Conservation (phyloP, 306 rosid genomes). For the Lotus japonicus region DNA sequence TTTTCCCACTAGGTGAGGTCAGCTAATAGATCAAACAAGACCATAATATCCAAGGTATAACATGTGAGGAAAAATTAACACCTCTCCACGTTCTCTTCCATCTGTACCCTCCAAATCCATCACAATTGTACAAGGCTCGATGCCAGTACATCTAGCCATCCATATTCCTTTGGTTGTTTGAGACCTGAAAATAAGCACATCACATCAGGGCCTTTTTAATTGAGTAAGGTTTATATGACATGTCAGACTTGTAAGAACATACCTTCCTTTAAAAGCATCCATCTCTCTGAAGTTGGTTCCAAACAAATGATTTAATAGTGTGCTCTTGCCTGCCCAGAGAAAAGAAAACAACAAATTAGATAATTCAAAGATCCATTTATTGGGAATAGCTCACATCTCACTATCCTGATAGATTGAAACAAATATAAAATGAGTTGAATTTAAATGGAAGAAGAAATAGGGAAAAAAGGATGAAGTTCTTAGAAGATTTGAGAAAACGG, state of each 20-base stretch:
- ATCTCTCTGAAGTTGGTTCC: constrained; percentile 87
- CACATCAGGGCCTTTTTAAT: neutral
- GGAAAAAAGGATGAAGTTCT: neutral
- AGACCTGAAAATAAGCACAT: constrained; percentile 57
- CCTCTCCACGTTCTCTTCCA: constrained; percentile 99
- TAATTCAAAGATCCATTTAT: neutral
- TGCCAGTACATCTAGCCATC: constrained; percentile 85
- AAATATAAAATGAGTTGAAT: constrained; percentile 2
- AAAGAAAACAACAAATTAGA: constrained; percentile 8
- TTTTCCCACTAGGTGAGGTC: neutral
- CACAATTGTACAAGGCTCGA: constrained; percentile 90
- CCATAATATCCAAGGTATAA: neutral
- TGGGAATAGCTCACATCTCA: neutral
- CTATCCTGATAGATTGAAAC: neutral
- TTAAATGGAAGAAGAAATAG: constrained; percentile 5
- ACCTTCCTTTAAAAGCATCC: constrained; percentile 98
- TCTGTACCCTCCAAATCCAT: constrained; percentile 99
- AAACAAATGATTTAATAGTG: constrained; percentile 74
- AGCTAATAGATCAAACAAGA: neutral
- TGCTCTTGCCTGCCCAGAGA: constrained; percentile 81
- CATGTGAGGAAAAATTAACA: constrained; percentile 18
- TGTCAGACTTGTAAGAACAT: constrained; percentile 26
- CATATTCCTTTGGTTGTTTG: constrained; percentile 99
- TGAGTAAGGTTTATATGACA: neutral
- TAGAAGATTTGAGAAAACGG: neutral